Evolutionary conservation across 352 stramenopile species (phyloP), one percentile per base, ranked within the genome.

Genomic region (Pythium dissotocum): DNA sequence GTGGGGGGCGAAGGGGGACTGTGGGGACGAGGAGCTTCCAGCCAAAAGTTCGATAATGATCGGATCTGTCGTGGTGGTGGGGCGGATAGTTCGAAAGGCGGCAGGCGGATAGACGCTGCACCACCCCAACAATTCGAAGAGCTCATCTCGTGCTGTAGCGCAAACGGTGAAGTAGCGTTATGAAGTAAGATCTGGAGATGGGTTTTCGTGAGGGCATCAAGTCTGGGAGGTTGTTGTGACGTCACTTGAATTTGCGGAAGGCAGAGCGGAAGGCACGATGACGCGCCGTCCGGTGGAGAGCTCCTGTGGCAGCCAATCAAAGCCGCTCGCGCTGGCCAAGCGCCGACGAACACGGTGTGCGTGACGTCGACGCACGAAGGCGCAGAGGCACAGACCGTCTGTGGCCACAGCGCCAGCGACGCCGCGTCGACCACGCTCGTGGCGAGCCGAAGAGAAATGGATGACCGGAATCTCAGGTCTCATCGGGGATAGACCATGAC

Each of bases 171-270:
- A 63, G 59, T 68, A 64, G 35, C 56, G 30, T 0, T 61, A 72
- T 77, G 74, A 81, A 78, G 74, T 83, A 49, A n/a, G 35, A 61
- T 10, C 32, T 26, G 8, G 35, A 33, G 44, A 63, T 59, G 33
- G 44, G 35, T 16, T 67, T 35, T 61, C 35, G 44, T 28, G 52
- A 66, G 65, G 54, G 53, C 55, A 62, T 67, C 30, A 52, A 67
- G 18, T 67, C 44, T 33, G 8, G 53, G 58, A 58, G 70, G 14
- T 63, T 28, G 33, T 48, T 26, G 66, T 75, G 63, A 70, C 68
- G 68, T 70, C 68, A 74, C 68, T 63, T 72, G 65, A 66, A 48
- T 53, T 64, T 66, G 32, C 42, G 18, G 28, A 21, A 7, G 16
- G 32, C 32, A 38, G 30, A 24, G 33, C 18, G 21, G 44, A 14